These are phyloP conservation scores for Diatrype stigma DNA, from an alignment of 2,329 filamentous ascomycete species.

Conservation along the genomic window DNA sequence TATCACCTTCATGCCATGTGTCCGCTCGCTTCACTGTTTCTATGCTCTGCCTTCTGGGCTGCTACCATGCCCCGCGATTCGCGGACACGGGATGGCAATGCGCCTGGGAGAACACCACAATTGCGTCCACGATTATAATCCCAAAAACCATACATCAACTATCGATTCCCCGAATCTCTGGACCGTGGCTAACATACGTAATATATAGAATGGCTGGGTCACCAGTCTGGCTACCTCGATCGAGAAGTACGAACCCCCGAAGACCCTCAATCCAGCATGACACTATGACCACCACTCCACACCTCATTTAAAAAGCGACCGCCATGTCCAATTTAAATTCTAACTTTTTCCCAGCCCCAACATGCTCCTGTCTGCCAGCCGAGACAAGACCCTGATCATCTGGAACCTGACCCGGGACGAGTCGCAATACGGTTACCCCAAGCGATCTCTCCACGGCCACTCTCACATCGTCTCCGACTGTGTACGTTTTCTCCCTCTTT, in stretches of 20 bases:
- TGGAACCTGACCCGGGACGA: conserved; percentile 99
- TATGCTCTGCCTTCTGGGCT: neutral
- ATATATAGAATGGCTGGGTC: conserved; percentile 83
- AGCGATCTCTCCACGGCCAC: conserved; percentile 97
- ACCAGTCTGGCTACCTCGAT: conserved; percentile 97
- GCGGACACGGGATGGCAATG: conserved; percentile 3
- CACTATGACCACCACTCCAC: conserved; percentile 8
- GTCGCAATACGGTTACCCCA: conserved; percentile 96
- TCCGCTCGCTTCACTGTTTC: neutral
- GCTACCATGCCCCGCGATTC: too few species aligned
- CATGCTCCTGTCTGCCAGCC: conserved; percentile 96
- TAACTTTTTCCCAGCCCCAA: conserved; percentile 65
- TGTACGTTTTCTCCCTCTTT: conserved; percentile 58
- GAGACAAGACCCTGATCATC: conserved; percentile 99
- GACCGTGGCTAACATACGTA: conserved; percentile 23
- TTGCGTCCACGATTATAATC: neutral
- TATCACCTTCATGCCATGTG: too few species aligned
- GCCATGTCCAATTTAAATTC: conserved; percentile 22
- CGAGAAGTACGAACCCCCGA: conserved; percentile 77
- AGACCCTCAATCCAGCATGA: conserved; percentile 10
- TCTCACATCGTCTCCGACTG: conserved; percentile 99
- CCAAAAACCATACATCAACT: conserved; percentile 1
- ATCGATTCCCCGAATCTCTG: too few species aligned
- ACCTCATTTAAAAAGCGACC: conserved; percentile 14
- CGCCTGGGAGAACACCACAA: neutral